Base-by-base conservation (phyloP, 257 asterid genomes). In the Solanum gracilifrons region DNA sequence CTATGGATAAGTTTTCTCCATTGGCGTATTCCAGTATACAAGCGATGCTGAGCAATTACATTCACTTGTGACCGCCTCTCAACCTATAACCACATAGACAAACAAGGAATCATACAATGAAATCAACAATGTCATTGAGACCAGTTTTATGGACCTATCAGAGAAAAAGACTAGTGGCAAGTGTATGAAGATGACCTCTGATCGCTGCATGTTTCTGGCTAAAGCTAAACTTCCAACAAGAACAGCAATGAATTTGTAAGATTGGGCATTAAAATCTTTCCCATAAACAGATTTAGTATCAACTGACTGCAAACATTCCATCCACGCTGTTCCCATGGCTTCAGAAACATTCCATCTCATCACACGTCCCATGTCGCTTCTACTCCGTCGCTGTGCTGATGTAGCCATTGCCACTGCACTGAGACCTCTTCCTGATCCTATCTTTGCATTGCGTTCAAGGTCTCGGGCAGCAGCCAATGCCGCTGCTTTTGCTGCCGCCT, bases 381-480 rank as follows among this genome's bases (percentile, higher is more conserved):
- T 92, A 89, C 91, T 92, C 89, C 99, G 93, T 10, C 99, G 92
- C 87, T 95, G 98, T 2, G 98, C 96, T 71, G 99, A 93, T 41
- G 99, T 95, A 88, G 99, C 99, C 99, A 97, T 95, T 87, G 99
- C 99, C 92, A 97, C 99, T 55, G 99, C 99, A 91, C 98, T 95
- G 86, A 97, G 99, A 88, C 99, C 99, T 92, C 99, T 93, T 91
- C 99, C 99, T 55, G 99, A 94, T 87, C 99, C 99, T 90, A 97
- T 97, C 91, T 97, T 97, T 76, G 99, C 96, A 91, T 93, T 95
- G 89, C 99, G 99, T 90, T 95, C 97, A 86, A 95, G 98, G 92
- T 97, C 99, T 89, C 99, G 95, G 15, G 99, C 99, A 90, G 98
- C 99, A 92, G 98, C 98, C 93, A 97, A 91, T 73, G 99, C 99